Base-by-base conservation (phyloP, 129 eudicot genomes). In the Tanacetum coccineum region DNA sequence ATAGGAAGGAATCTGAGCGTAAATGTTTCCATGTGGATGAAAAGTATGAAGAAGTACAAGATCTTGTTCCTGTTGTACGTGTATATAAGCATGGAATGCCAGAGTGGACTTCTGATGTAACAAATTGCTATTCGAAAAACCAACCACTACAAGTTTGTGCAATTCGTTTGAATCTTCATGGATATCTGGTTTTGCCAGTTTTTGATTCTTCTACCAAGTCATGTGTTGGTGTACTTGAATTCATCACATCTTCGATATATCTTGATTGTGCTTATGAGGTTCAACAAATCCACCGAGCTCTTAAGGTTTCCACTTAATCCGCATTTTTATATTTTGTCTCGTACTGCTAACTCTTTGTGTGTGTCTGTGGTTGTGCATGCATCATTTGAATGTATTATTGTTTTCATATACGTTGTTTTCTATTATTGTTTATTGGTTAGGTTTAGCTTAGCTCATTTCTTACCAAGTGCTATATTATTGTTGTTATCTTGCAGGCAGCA, bases 51-150 rank as follows among this genome's bases (percentile, higher is more conserved):
- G 68, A 63, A 30, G 39, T 30, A 63, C 36, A 44, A 40, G 53
- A 44, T 17, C 53, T 42, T 4, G 13, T 45, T 17, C 51, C 68
- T 42, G 52, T 63, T 42, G 53, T 44, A 62, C 52, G 67, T 15
- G 67, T 42, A 42, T 62, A 18, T 62, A 42, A 30, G 36, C 18
- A 11, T 10, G 51, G 13, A 42, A 40, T 62, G 53, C 67, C 67
- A 18, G 67, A 62, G 67, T 62, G 67, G 67, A 62, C 67, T 62
- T 17, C 52, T 3, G 53, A 62, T 62, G 30, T 62, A 19, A 62
- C 9, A 2, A 62, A 62, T 19, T 42, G 13, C 67, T 7, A 2
- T 4, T 62, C 19, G 15, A 62, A 62, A 11, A 62, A 40, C 17
- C 53, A 62, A 4, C 53, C 53, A 0, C 36, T 2, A 39, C 32